phyloP scores from a whole-genome alignment of 1,139 yeast genomes.

The Geotrichum armillariae region DNA sequence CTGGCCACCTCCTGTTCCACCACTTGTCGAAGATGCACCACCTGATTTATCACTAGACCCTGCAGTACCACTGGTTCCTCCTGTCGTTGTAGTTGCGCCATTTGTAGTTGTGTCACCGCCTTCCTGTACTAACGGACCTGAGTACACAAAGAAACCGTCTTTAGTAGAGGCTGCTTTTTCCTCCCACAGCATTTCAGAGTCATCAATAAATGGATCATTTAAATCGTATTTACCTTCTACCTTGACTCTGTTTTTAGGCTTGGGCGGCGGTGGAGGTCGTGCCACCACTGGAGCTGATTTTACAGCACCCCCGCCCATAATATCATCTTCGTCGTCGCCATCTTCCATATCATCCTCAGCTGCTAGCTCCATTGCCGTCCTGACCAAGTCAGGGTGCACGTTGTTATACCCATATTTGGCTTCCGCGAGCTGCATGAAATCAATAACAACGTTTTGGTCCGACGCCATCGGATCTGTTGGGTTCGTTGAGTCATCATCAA shows the following conservation, averaged over 20 bases:
- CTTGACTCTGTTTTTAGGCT: slow-evolving; percentile 34
- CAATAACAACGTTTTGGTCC: slow-evolving; percentile 57
- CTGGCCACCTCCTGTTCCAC: slow-evolving; percentile 5
- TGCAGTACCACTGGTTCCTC: slow-evolving; percentile 32
- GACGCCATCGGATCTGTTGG: not conserved
- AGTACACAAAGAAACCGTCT: slow-evolving; percentile 94
- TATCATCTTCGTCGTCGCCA: slow-evolving; percentile 55
- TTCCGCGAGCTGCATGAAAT: slow-evolving; percentile 77
- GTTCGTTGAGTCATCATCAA: slow-evolving; percentile 4
- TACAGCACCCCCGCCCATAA: slow-evolving; percentile 47
- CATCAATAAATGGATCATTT: slow-evolving; percentile 96
- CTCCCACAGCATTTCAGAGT: slow-evolving; percentile 87
- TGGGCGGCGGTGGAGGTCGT: slow-evolving; percentile 12
- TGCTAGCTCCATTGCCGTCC: slow-evolving; percentile 56
- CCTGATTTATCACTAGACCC: not conserved
- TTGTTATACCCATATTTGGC: slow-evolving; percentile 82
- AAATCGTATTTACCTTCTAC: slow-evolving; percentile 78
- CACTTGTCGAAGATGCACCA: not conserved
- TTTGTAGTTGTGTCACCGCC: slow-evolving; percentile 34
- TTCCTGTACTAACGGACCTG: slow-evolving; percentile 88
- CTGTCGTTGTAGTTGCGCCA: slow-evolving; percentile 23
- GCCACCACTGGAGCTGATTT: slow-evolving; percentile 28
- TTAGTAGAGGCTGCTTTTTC: slow-evolving; percentile 90
- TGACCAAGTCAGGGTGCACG: slow-evolving; percentile 69
- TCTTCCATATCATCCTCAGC: slow-evolving; percentile 64